Conservation (phyloP, 345 rosid species). For the Syzygium aqueum region DNA sequence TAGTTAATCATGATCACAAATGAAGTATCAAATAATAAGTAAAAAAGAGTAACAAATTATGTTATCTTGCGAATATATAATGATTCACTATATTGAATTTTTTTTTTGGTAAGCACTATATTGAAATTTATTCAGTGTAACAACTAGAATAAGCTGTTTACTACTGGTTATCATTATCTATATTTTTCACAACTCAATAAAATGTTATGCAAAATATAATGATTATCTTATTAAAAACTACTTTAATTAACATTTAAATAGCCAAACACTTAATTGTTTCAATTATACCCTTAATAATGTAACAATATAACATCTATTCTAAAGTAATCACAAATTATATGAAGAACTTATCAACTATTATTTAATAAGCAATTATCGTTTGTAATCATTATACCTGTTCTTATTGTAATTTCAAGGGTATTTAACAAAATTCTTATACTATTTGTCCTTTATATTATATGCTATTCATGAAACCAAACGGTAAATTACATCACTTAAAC, state of each 20-base stretch:
- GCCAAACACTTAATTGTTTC: neutral
- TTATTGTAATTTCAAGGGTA: too few relatives aligned
- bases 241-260: neutral
- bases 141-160: neutral
- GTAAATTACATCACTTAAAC: neutral
- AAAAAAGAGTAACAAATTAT: neutral
- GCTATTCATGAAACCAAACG: too few relatives aligned
- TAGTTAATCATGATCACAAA: neutral
- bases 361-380: neutral
- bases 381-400: neutral
- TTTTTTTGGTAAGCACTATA: too few relatives aligned
- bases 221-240: neutral
- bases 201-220: neutral
- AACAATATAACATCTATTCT: neutral
- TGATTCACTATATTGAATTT: too few relatives aligned
- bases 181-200: neutral
- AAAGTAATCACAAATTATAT: too few relatives aligned
- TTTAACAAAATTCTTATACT: too few relatives aligned
- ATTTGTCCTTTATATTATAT: neutral
- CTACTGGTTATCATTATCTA: too few relatives aligned
- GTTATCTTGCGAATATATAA: neutral
- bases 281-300: neutral
- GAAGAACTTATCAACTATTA: neutral
- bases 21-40: neutral
- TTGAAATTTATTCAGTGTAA: neutral